Evolutionary conservation across 2,329 filamentous ascomycete genomes (phyloP).

Genomic region (Chrysoporthe austroafricana): DNA sequence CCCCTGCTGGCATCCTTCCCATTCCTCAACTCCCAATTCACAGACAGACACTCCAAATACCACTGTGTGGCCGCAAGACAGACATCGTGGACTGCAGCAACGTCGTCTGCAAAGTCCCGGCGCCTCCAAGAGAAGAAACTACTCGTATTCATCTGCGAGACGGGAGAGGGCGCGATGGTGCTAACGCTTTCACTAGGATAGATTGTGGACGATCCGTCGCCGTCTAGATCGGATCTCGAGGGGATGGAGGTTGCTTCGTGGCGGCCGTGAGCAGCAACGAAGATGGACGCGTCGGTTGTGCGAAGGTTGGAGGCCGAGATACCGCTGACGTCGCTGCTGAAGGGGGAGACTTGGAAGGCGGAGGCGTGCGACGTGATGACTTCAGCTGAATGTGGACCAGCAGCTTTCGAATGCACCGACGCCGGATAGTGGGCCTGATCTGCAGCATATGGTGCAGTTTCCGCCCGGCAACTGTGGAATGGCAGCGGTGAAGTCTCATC

Average conservation of each 20-base stretch:
- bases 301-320: background rate
- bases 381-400: background rate
- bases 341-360: background rate
- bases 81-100: slow-evolving; percentile 31
- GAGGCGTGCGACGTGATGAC: background rate
- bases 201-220: slow-evolving; percentile 1
- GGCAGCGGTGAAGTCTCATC: background rate
- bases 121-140: background rate
- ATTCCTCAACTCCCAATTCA: slow-evolving; percentile 31
- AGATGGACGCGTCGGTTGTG: no score
- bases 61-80: slow-evolving; percentile 33
- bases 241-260: background rate
- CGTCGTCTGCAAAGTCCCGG: slow-evolving; percentile 10
- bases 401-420: background rate
- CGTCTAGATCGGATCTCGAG: background rate
- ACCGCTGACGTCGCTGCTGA: background rate
- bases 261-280: no score
- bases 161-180: background rate
- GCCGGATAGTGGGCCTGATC: no score
- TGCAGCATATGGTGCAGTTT: no score
- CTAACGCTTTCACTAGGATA: slow-evolving; percentile 20
- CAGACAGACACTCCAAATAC: slow-evolving; percentile 31
- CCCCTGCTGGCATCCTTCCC: slow-evolving; percentile 3
- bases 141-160: background rate
- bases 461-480: background rate